phyloP scores from a whole-genome alignment of 805 yeast genomes.

The Phaffomyces thermotolerans region DNA sequence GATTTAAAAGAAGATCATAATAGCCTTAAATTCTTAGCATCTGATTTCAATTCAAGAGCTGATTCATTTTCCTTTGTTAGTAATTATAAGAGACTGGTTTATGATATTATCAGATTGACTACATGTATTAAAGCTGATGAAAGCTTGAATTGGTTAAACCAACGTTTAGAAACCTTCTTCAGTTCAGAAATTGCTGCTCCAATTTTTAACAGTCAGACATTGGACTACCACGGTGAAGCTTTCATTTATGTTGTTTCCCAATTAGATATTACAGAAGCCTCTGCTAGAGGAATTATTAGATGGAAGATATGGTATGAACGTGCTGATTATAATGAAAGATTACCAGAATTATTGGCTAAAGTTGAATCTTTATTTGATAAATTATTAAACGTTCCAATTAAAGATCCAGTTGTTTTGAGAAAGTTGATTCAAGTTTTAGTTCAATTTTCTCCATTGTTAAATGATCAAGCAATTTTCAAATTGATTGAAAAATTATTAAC shows the following conservation, averaged over 20 bases:
- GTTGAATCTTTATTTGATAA: slow-evolving; percentile 69
- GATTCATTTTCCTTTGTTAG: slow-evolving; percentile 71
- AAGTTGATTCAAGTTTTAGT: slow-evolving; percentile 89
- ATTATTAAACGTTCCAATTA: slow-evolving; percentile 64
- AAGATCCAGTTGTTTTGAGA: slow-evolving; percentile 74
- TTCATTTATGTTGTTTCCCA: slow-evolving; percentile 74
- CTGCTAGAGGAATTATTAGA: slow-evolving; percentile 85
- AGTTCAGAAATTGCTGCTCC: slow-evolving; percentile 59
- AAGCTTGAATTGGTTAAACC: slow-evolving; percentile 76
- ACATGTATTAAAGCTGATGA: slow-evolving; percentile 81
- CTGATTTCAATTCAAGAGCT: slow-evolving; percentile 83
- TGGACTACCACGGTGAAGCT: slow-evolving; percentile 58
- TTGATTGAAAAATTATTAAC: slow-evolving; percentile 80
- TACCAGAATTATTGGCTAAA: slow-evolving; percentile 44
- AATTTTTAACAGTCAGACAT: slow-evolving; percentile 46
- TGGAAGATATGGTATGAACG: slow-evolving; percentile 91
- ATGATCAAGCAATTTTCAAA: slow-evolving; percentile 74
- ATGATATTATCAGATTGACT: slow-evolving; percentile 83
- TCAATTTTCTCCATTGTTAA: slow-evolving; percentile 85
- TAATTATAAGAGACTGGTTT: slow-evolving; percentile 76
- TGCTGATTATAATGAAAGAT: slow-evolving; percentile 40
- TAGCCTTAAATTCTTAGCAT: slow-evolving; percentile 60
- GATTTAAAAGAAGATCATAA: slow-evolving; percentile 58
- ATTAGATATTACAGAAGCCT: slow-evolving; percentile 79
- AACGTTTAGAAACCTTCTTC: slow-evolving; percentile 65